phyloP scores from a whole-genome alignment of 169 alveolate genomes.

The Babesia sp. region DNA sequence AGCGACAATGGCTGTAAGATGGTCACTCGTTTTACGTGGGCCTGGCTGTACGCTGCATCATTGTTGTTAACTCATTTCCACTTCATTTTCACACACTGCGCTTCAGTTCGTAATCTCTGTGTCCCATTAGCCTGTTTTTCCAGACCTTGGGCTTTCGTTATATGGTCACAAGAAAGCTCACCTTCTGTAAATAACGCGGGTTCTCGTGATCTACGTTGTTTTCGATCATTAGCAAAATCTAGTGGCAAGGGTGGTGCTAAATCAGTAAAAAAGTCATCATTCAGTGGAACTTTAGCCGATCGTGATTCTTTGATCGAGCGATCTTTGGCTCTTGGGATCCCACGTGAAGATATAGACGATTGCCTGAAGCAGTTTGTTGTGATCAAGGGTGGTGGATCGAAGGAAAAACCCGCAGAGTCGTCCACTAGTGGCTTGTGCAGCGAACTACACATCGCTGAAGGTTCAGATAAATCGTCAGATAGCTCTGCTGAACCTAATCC shows the following conservation, averaged over 20 bases:
- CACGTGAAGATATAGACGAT: constrained; percentile 37
- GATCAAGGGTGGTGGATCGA: background rate
- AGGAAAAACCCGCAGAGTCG: background rate
- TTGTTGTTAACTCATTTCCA: background rate
- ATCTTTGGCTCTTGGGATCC: constrained; percentile 12
- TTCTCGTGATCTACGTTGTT: background rate
- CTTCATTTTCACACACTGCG: background rate
- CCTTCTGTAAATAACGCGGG: background rate
- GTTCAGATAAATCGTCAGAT: background rate
- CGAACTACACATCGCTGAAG: background rate
- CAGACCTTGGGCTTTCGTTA: background rate
- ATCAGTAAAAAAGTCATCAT: background rate
- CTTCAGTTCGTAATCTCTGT: background rate
- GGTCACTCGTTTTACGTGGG: constrained; percentile 14
- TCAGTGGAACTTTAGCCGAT: constrained; percentile 34
- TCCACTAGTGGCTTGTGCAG: background rate
- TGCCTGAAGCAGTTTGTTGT: constrained; percentile 19
- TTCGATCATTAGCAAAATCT: constrained; percentile 4
- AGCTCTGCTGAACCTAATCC: background rate
- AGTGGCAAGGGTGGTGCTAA: constrained; percentile 7
- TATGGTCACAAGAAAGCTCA: background rate
- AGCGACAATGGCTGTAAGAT: constrained; percentile 30
- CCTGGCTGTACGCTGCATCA: background rate
- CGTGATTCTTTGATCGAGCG: constrained; percentile 11
- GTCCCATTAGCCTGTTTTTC: background rate